These are phyloP conservation scores for Myriosclerotinia scirpicola DNA, from an alignment of 2,329 filamentous ascomycete species.

Conservation along the genomic window DNA sequence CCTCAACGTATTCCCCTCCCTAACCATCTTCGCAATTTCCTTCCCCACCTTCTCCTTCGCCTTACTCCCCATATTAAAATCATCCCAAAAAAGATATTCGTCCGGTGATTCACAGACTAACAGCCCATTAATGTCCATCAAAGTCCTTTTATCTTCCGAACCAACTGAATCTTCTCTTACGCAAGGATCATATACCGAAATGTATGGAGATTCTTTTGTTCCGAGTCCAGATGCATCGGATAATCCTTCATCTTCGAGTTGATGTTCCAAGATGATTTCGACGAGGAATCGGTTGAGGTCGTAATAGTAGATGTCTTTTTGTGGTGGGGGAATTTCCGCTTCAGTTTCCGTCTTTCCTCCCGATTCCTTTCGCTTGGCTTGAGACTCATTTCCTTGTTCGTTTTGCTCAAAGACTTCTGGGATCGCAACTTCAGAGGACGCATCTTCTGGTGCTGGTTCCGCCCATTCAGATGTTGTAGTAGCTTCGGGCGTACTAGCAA, in stretches of 20 bases:
- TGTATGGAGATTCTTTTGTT: slow-evolving; percentile 32
- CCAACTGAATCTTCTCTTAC: slow-evolving; percentile 31
- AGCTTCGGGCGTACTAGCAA: slow-evolving; percentile 28
- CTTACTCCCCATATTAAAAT: slow-evolving; percentile 47
- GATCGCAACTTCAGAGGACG: not conserved
- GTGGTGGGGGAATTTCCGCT: slow-evolving; percentile 26
- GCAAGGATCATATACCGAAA: slow-evolving; percentile 33
- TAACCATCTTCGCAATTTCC: slow-evolving; percentile 35
- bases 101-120: slow-evolving; percentile 44
- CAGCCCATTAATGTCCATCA: slow-evolving; percentile 30
- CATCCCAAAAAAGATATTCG: slow-evolving; percentile 54
- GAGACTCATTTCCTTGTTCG: not conserved
- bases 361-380: not conserved
- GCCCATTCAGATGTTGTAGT: not conserved
- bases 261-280: slow-evolving; percentile 50
- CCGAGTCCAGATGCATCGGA: slow-evolving; percentile 49
- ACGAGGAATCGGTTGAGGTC: slow-evolving; percentile 43
- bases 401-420: not conserved
- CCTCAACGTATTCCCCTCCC: slow-evolving; percentile 2
- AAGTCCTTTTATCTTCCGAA: not conserved
- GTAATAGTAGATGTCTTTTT: slow-evolving; percentile 34
- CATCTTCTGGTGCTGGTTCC: not conserved
- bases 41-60: slow-evolving; percentile 43
- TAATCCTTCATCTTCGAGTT: slow-evolving; percentile 47
- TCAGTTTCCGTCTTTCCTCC: not conserved